Evolutionary conservation across 495 filamentous ascomycete species (phyloP), one percentile per base, ranked within the genome.

Genomic region (Chaetomium cochliodes): DNA sequence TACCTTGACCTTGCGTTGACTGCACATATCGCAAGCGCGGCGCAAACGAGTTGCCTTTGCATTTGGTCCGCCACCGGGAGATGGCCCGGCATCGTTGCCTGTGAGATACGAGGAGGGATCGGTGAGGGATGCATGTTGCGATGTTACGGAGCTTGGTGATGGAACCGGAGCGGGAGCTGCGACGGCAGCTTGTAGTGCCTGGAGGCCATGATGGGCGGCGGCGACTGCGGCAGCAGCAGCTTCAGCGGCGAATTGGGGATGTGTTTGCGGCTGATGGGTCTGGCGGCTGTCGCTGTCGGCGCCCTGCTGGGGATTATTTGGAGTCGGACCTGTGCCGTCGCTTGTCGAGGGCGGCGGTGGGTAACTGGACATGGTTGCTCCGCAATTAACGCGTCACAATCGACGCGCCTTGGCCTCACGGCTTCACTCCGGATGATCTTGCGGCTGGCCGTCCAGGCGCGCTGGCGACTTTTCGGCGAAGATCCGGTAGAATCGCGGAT

Each of bases 21-120:
- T 92, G 75, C 91, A 94, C 77, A 88, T 88, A 74, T 94, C 91
- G 74, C 91, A 94, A 23, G 91, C 91, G 72, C 91, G 90, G 51
- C 88, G 86, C 60, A 93, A 78, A 60, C 91, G 80, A 50, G 82
- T 86, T 3, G 59, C 58, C 62, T 74, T 75, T 12, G 67, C 33
- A 42, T 66, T 66, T 22, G 25, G 20, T 8, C 20, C 26, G 28
- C 11, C 41, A 12, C 64, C 16, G 9, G 65, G 41, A 3, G 70
- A 15, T 63, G 7, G 28, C 66, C 70, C 47, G 62, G 60, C 37
- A 22, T 50, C 20, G 60, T 60, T 9, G 69, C 59, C 67, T 66
- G 50, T 58, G 58, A 75, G 30, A 12, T 72, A 75, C 13, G 74
- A 69, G 12, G 74, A 69, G 33, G 53, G 15, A n/a, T 69, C 66